A percentile compares a stretch with the other conserved stretches of the same genome.
Conservation (phyloP, 2,329 filamentous ascomycete species). For the Scopulariopsis brevicaulis region DNA sequence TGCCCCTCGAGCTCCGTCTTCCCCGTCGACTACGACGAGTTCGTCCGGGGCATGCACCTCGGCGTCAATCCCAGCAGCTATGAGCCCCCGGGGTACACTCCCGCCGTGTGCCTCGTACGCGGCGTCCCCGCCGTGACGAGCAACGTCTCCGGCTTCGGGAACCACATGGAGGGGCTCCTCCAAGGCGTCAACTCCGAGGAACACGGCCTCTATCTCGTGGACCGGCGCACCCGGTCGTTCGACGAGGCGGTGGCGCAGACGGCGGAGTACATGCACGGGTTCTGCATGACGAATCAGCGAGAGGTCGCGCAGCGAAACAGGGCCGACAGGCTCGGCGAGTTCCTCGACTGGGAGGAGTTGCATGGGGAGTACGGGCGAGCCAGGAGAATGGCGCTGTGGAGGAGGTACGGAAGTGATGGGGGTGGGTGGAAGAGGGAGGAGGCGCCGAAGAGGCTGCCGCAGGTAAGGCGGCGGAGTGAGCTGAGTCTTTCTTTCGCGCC, state of each 20-base stretch:
- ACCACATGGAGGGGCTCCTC: conserved; percentile 98
- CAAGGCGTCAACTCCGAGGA: conserved; percentile 74
- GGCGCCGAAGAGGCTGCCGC: background rate
- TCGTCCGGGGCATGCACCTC: conserved; percentile 91
- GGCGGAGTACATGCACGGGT: conserved; percentile 33
- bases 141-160: conserved; percentile 94
- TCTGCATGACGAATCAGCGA: conserved; percentile 24
- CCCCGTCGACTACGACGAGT: conserved; percentile 95
- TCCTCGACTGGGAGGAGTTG: conserved; percentile 1
- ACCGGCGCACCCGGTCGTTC: conserved; percentile 86
- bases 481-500: background rate
- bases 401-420: background rate
- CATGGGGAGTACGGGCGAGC: background rate
- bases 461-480: background rate
- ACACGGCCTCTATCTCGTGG: conserved; percentile 98
- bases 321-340: background rate
- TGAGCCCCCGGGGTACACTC: conserved; percentile 98
- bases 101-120: conserved; percentile 97
- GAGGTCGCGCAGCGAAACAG: background rate
- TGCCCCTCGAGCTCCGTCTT: conserved; percentile 93
- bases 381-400: background rate
- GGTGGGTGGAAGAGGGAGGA: background rate
- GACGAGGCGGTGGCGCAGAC: conserved; percentile 97
- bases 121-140: conserved; percentile 97
- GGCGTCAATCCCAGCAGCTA: conserved; percentile 97